A percentile compares a stretch with the other conserved stretches of the same genome.
phyloP scores from a whole-genome alignment of 1,284 basidiomycete genomes.

The Gomphus sp. region DNA sequence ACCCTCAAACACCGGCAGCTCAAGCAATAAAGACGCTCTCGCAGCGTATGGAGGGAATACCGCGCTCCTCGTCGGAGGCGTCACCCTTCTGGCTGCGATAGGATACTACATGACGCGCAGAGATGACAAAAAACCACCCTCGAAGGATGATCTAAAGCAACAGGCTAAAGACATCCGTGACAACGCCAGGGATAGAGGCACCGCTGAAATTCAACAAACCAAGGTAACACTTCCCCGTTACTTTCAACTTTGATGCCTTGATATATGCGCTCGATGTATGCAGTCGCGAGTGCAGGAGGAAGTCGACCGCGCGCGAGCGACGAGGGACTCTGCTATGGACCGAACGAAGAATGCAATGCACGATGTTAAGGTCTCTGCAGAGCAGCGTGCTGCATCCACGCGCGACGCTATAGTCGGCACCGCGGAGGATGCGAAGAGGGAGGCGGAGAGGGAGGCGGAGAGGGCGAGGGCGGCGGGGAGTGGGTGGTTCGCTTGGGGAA shows the following conservation, averaged over 20 bases:
- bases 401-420: neutral
- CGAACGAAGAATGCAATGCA: neutral
- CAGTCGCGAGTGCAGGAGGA: slow-evolving; percentile 1
- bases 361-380: slow-evolving; percentile 2
- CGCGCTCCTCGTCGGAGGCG: slow-evolving; percentile 7
- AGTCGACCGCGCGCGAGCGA: neutral
- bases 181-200: neutral
- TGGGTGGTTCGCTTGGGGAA: slow-evolving; percentile 10
- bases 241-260: neutral
- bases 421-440: slow-evolving; percentile 5
- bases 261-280: neutral
- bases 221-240: neutral
- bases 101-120: slow-evolving; percentile 7
- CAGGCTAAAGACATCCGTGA: slow-evolving; percentile 1
- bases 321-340: slow-evolving; percentile 1
- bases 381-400: neutral
- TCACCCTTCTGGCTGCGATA: slow-evolving; percentile 3
- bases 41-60: slow-evolving; percentile 5
- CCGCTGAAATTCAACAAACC: neutral
- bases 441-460: slow-evolving; percentile 3
- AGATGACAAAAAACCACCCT: neutral
- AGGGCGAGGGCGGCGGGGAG: slow-evolving; percentile 5
- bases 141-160: neutral
- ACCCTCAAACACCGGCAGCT: neutral
- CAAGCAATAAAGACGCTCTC: neutral